Base-by-base conservation (phyloP, 1,284 basidiomycete genomes). In the Apiotrichum laibachii region DNA sequence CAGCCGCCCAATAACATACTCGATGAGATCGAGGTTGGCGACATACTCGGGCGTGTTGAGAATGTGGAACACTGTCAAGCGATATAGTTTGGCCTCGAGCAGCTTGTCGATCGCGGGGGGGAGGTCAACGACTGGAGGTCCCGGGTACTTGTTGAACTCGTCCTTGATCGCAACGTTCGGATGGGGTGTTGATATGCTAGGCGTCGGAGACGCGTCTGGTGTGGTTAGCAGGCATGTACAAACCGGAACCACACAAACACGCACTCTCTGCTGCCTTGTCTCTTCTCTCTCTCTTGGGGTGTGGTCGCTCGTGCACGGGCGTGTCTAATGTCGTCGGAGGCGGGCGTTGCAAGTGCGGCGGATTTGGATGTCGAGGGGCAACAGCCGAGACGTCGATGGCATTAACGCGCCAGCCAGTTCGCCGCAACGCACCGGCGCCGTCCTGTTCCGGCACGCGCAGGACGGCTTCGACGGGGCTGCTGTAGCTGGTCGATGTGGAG, bases 61-160 rank as follows among this genome's bases (percentile, higher is more conserved):
- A 16, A 72, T 47, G 46, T 69, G 69, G 49, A 71, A 72, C 11
- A 70, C 70, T 9, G 70, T 59, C 33, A 73, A 56, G 18, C 72
- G 68, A 55, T 65, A 73, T 15, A 74, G 65, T 18, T 69, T 66
- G 11, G 65, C 61, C 19, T 56, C 40, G 34, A 76, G 68, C 8
- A 76, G 67, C 31, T 63, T 61, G 40, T 58, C 46, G 21, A 76
- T 53, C 16, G 61, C 46, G 0, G 64, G 66, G 1, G 73, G 73
- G 8, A 68, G 42, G 18, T 35, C 34, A 19, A 55, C 1, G 8
- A 6, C 6, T 19, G 50, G 50, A 16, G 22, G 22, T 9, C 39
- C 26, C 1, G 50, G 40, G 2, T 12, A 15, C n/a, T 7, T 31
- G 40, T 51, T 39, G 22, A 51, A 51, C 22, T 42, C 39, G 18